These are phyloP conservation scores for Kwoniella pini DNA, from an alignment of 768 basidiomycete species.

Conservation along the genomic window DNA sequence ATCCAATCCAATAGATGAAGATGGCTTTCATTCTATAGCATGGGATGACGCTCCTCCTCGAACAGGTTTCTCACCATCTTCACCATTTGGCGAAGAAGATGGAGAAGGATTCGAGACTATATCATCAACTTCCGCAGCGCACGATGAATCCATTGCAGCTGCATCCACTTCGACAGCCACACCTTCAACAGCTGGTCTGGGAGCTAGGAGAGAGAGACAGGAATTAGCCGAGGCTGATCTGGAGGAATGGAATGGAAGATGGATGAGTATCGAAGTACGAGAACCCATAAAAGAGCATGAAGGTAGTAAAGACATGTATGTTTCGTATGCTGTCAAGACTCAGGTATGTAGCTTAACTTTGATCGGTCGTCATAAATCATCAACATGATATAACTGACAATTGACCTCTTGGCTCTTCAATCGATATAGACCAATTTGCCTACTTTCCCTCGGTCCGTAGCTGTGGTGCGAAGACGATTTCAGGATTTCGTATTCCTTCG, in stretches of 20 bases:
- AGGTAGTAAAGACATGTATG: slow-evolving; percentile 95
- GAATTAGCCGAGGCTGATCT: slow-evolving; percentile 25
- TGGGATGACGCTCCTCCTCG: slow-evolving; percentile 45
- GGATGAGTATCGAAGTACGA: slow-evolving; percentile 62
- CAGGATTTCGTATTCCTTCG: slow-evolving; percentile 95
- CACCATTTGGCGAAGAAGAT: slow-evolving; percentile 31
- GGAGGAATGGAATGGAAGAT: slow-evolving; percentile 45
- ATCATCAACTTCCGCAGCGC: slow-evolving; percentile 18
- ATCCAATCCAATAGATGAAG: slow-evolving; percentile 36
- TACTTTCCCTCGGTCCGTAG: slow-evolving; percentile 66
- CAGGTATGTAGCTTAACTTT: slow-evolving; percentile 62
- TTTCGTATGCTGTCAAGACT: slow-evolving; percentile 86
- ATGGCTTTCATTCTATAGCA: slow-evolving; percentile 50
- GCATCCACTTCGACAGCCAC: slow-evolving; percentile 14
- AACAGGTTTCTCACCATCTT: slow-evolving; percentile 8
- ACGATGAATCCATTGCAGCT: slow-evolving; percentile 13
- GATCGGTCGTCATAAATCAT: no score
- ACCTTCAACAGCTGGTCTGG: not conserved
- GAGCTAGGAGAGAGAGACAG: slow-evolving; percentile 9
- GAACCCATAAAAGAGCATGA: slow-evolving; percentile 95
- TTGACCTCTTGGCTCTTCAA: no score
- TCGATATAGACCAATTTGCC: slow-evolving; percentile 95
- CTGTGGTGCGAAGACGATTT: slow-evolving; percentile 74
- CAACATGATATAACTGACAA: no score
- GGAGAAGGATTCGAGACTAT: slow-evolving; percentile 46